phyloP scores from a whole-genome alignment of 1,284 basidiomycete species.

The Schizophyllum amplum region DNA sequence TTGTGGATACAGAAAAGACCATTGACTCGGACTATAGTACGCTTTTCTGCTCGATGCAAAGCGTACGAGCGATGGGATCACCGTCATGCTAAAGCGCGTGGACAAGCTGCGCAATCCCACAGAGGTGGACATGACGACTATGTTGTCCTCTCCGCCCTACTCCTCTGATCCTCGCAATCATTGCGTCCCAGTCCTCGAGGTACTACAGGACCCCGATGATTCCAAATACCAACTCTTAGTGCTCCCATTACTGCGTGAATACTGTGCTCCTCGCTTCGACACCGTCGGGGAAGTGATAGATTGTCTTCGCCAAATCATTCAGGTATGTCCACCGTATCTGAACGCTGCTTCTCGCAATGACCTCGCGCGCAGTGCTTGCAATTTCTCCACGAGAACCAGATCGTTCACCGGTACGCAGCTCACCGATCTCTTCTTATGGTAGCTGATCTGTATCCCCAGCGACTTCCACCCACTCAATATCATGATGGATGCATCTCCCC shows the following conservation, averaged over 20 bases:
- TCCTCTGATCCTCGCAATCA: conserved; percentile 19
- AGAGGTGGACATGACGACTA: background rate
- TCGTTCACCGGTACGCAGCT: background rate
- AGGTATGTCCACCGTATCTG: too few relatives aligned
- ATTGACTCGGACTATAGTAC: too few relatives aligned
- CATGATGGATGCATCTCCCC: background rate
- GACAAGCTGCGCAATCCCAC: background rate
- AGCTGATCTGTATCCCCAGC: background rate
- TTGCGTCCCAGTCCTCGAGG: conserved; percentile 15
- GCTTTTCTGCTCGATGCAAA: conserved; percentile 22
- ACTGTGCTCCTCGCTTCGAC: conserved; percentile 18
- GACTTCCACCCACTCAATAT: background rate
- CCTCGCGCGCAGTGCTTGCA: too few relatives aligned
- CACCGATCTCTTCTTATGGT: background rate
- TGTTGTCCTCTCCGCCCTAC: background rate
- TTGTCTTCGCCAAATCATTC: conserved; percentile 26
- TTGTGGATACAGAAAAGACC: background rate
- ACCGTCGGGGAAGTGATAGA: conserved; percentile 26
- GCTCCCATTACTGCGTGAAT: conserved; percentile 24
- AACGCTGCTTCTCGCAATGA: too few relatives aligned
- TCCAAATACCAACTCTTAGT: conserved; percentile 15
- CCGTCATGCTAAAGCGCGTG: conserved; percentile 21
- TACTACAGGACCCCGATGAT: conserved; percentile 14
- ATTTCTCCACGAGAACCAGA: too few relatives aligned
- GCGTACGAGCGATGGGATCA: conserved; percentile 19